Base-by-base conservation (phyloP, 2,329 filamentous ascomycete genomes). In the Ceratocystiopsis minuta region DNA sequence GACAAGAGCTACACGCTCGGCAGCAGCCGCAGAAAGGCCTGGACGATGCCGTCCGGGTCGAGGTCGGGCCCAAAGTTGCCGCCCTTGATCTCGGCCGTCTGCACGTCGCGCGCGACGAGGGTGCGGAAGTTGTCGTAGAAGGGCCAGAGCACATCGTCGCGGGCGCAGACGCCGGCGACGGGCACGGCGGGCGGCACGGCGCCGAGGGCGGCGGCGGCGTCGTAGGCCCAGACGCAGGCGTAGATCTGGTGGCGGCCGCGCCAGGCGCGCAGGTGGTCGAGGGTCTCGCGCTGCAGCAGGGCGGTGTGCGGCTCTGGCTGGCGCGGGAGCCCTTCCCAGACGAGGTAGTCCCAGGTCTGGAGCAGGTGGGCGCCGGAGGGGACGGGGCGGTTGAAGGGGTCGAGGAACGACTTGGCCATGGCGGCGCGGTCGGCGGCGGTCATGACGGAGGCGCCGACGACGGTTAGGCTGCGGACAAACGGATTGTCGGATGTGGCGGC, bases 371-470 rank as follows among this genome's bases (percentile, higher is more conserved):
- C 35, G 6, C 35, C 35, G 0, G 28, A 3, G 6, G 36, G n/a
- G 2, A 16, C 20, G 0, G 39, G 39, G 34, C 17, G 24, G 33
- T 40, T 40, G 15, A 40, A 40, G n/a, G 39, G 39, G 18, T 12
- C 34, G 15, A 40, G 34, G 15, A 40, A 40, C 20, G 39, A 37
- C 40, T 37, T 34, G 40, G 34, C 35, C 40, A 41, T 41, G 10
- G 32, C 28, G 4, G 34, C 34, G 1, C 35, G 40, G 40, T 41
- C 40, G 13, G 40, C 40, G 31, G 34, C 39, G 20, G 39, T 36
- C 39, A 40, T 40, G n/a, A 36, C 39, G 11, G 40, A 42, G 14
- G 40, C 40, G 31, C 36, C 36, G 31, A 42, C 40, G 15, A 42
- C 35, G 14, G 40, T 42, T 9, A 42, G 17, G 40, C 40, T 42